phyloP scores from a whole-genome alignment of 257 asterid species.

The Scutellaria barbata region DNA sequence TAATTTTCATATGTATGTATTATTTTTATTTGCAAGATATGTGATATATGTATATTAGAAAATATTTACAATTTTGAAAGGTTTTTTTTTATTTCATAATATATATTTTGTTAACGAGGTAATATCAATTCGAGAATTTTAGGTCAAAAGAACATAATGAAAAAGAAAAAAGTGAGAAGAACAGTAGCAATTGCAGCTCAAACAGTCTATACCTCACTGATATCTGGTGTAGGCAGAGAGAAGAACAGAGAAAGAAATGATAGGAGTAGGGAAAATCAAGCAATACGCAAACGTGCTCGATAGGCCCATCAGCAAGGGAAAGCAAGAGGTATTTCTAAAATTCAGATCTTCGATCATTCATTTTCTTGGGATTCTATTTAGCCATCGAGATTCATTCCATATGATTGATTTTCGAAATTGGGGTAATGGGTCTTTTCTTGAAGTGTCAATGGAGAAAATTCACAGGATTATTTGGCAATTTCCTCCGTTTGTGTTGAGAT shows the following conservation, averaged over 20 bases:
- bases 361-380: not conserved
- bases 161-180: not conserved
- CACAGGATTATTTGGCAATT: not conserved
- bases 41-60: too few species aligned
- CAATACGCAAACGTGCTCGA: slow-evolving; percentile 85
- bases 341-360: slow-evolving; percentile 38
- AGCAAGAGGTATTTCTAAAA: slow-evolving; percentile 73
- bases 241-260: slow-evolving; percentile 47
- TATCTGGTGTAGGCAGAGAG: not conserved
- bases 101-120: too few species aligned
- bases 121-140: too few species aligned
- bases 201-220: not conserved
- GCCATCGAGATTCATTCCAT: not conserved
- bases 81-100: too few species aligned
- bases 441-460: not conserved
- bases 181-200: slow-evolving; percentile 14
- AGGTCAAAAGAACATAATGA: not conserved
- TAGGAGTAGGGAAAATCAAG: slow-evolving; percentile 86
- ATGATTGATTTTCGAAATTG: slow-evolving; percentile 12
- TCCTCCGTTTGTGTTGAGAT: slow-evolving; percentile 11
- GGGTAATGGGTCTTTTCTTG: not conserved
- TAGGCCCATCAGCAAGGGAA: slow-evolving; percentile 90
- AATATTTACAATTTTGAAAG: too few species aligned
- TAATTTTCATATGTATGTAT: too few species aligned
- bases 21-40: too few species aligned